Evolutionary conservation across 768 basidiomycete species (phyloP).

Genomic region (Xerocomus spinulosus): DNA sequence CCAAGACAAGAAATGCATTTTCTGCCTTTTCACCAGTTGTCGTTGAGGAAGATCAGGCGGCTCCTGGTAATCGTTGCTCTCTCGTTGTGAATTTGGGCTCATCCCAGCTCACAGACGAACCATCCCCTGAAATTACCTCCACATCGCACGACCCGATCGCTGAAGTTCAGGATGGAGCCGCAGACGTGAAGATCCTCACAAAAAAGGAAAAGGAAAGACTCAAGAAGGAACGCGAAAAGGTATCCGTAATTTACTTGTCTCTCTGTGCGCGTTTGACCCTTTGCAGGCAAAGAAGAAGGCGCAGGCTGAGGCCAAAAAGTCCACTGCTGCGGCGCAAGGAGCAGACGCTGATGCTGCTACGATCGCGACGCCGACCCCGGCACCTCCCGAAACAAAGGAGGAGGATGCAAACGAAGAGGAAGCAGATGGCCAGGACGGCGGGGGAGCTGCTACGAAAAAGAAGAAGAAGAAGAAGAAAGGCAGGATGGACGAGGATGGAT

Average conservation of each 20-base stretch:
- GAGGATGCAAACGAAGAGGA: conserved; percentile 59
- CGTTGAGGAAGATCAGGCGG: conserved; percentile 9
- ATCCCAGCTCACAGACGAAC: conserved; percentile 14
- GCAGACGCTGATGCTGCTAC: conserved; percentile 26
- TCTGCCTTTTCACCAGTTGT: too few relatives aligned
- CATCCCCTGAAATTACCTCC: conserved; percentile 23
- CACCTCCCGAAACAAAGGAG: conserved; percentile 27
- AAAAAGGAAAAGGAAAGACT: conserved; percentile 97
- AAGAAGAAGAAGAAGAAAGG: conserved; percentile 84
- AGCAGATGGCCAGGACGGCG: conserved; percentile 57
- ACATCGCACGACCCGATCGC: conserved; percentile 26
- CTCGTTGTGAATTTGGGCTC: not conserved
- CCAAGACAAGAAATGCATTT: conserved; percentile 36
- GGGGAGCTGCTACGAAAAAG: conserved; percentile 48
- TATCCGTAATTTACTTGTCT: conserved; percentile 25
- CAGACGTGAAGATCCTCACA: conserved; percentile 64
- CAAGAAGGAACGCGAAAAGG: conserved; percentile 98
- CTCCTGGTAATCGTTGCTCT: conserved; percentile 8
- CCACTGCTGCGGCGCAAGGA: conserved; percentile 28
- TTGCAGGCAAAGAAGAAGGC: conserved; percentile 70
- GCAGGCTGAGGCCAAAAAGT: conserved; percentile 83
- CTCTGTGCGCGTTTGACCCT: conserved; percentile 8
- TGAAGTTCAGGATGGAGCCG: conserved; percentile 40
- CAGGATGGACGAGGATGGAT: conserved; percentile 70
- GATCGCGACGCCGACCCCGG: conserved; percentile 13